Conservation (phyloP, 2,329 filamentous ascomycete species). For the Orbilia javanica region DNA sequence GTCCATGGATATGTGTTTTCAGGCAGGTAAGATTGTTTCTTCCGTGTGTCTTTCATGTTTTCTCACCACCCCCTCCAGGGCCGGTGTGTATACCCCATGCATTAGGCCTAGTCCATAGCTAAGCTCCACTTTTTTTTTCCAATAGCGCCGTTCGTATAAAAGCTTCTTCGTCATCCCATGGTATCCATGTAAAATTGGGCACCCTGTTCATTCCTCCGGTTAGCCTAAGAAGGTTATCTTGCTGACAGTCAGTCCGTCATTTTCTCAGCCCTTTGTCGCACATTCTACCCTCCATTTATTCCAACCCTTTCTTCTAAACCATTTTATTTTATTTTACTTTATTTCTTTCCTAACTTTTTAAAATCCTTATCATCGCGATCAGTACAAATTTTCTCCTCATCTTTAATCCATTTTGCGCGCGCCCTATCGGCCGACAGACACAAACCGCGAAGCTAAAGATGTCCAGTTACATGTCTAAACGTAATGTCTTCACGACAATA, state of each 20-base stretch:
- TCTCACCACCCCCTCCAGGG: constrained; percentile 27
- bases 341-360: not conserved
- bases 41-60: not conserved
- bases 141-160: constrained; percentile 29
- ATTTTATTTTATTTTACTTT: too few species aligned
- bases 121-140: constrained; percentile 26
- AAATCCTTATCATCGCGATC: not conserved
- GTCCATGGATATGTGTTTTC: constrained; percentile 25
- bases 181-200: constrained; percentile 22
- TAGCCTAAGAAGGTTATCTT: not conserved
- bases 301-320: not conserved
- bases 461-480: constrained; percentile 73
- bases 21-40: constrained; percentile 47
- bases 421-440: not conserved
- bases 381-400: not conserved
- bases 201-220: constrained; percentile 21
- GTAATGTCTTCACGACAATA: constrained; percentile 79
- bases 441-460: not conserved
- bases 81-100: not conserved
- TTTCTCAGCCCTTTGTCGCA: constrained; percentile 4
- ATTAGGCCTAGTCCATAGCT: not conserved
- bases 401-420: not conserved
- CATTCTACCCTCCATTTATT: not conserved
- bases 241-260: constrained; percentile 19
- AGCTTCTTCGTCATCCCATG: constrained; percentile 30